Evolutionary conservation across 1,284 basidiomycete species (phyloP), one percentile per base, ranked within the genome.

Genomic region (Mycosarcoma maydis): DNA sequence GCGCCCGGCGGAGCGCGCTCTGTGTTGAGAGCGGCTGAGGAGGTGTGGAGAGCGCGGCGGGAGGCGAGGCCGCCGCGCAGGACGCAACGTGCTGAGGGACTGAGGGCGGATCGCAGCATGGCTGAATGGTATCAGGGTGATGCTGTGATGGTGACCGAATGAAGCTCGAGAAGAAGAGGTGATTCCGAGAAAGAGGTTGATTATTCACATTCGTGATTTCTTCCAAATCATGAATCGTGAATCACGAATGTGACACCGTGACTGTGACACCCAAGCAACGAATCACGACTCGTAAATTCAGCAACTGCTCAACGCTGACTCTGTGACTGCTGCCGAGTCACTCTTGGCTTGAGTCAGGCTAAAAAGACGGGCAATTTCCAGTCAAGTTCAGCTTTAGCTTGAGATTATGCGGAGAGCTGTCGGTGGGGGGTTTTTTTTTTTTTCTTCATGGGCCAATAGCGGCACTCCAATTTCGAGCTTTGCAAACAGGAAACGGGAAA

Each of bases 1-100:
- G 73, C 67, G 22, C 77, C 79, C 0, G 77, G 75, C 7, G 57
- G 45, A 7, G 76, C 76, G 3, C 77, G 67, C 8, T 68, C 53
- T 7, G 64, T 48, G 5, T 27, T 19, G 32, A 55, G 41, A 4
- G 30, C 7, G 17, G 52, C n/a, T 13, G 57, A 60, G 36, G 57
- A 60, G 32, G 57, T 51, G 64, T 52, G 52, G 40, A 67, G 47
- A 17, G 46, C 46, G 46, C 64, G 64, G 30, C 52, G 62, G 36
- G 40, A 24, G 14, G 59, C 37, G 33, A 48, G 46, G 26, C 34
- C 50, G 38, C 52, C 38, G 40, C 53, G 60, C 11, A 64, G 60
- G 32, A 57, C 38, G 13, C 54, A 49, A 47, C 36, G 44, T 41
- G 61, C 26, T 22, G 50, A 45, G 16, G 54, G 45, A 13, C 45